Conservation (phyloP, 2,329 filamentous ascomycete genomes). For the Penicillium sp. region DNA sequence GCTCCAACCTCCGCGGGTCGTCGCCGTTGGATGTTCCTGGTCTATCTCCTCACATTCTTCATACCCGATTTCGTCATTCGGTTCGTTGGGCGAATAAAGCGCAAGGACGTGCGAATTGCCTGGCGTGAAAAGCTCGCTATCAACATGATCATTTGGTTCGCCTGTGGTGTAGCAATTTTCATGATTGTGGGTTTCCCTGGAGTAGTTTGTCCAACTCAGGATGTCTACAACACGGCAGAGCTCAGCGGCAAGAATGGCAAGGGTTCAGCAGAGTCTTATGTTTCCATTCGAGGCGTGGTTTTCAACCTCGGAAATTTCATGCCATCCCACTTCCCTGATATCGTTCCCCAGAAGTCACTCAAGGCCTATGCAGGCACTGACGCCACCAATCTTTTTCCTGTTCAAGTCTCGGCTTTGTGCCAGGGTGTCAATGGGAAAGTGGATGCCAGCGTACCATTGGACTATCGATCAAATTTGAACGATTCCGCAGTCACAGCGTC, state of each 20-base stretch:
- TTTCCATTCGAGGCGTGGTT: constrained; percentile 83
- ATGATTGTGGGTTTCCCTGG: constrained; percentile 85
- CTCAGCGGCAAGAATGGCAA: constrained; percentile 72
- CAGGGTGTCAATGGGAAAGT: constrained; percentile 66
- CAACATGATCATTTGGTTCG: constrained; percentile 94
- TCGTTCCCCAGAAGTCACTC: constrained; percentile 60
- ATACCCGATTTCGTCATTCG: constrained; percentile 81
- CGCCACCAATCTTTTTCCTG: constrained; percentile 82
- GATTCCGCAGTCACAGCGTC: constrained; percentile 64
- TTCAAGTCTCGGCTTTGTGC: constrained; percentile 91
- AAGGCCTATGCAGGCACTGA: constrained; percentile 83
- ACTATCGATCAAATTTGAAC: constrained; percentile 73
- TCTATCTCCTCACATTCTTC: constrained; percentile 80
- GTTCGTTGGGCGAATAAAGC: constrained; percentile 75
- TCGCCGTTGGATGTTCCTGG: constrained; percentile 85
- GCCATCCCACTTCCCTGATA: constrained; percentile 73
- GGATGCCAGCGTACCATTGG: constrained; percentile 72
- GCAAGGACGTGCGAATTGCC: constrained; percentile 86
- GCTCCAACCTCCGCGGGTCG: constrained; percentile 72
- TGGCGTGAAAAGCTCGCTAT: constrained; percentile 98
- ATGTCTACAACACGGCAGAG: constrained; percentile 79
- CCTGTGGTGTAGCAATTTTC: constrained; percentile 74
- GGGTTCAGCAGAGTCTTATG: constrained; percentile 61
- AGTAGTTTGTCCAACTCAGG: constrained; percentile 85
- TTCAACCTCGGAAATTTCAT: constrained; percentile 76